A percentile compares a stretch with the other conserved stretches of the same genome.
Conservation (phyloP, 768 basidiomycete genomes). For the Collybia nuda region DNA sequence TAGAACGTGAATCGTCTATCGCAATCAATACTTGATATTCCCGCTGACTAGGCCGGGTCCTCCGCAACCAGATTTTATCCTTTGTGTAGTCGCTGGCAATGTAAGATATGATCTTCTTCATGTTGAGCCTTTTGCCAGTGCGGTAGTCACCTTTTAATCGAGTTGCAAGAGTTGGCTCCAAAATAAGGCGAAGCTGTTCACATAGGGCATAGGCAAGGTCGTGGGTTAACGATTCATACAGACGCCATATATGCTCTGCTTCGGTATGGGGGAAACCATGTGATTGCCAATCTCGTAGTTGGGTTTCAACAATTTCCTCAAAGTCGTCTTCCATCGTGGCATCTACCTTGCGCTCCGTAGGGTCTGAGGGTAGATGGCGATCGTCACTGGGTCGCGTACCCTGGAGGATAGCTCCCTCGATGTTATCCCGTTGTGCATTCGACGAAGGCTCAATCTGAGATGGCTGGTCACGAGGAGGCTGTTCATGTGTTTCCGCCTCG, state of each 20-base stretch:
- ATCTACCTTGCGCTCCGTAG: constrained; percentile 26
- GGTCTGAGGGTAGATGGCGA: constrained; percentile 20
- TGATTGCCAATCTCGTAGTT: constrained; percentile 61
- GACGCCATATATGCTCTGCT: constrained; percentile 84
- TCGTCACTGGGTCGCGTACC: constrained; percentile 20
- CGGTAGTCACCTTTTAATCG: constrained; percentile 96
- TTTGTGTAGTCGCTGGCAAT: constrained; percentile 99
- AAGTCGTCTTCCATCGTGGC: constrained; percentile 32
- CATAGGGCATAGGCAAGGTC: constrained; percentile 90
- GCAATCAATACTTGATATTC: constrained; percentile 96
- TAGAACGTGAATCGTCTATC: constrained; percentile 94
- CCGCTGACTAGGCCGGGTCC: constrained; percentile 89
- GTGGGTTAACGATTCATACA: constrained; percentile 88
- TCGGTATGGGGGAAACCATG: constrained; percentile 52
- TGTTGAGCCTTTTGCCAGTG: constrained; percentile 95
- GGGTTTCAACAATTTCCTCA: constrained; percentile 38
- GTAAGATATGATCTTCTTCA: constrained; percentile 98
- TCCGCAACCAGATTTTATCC: constrained; percentile 97
- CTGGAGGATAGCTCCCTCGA: constrained; percentile 51
- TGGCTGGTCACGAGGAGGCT: constrained; percentile 14
- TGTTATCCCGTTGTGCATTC: constrained; percentile 22
- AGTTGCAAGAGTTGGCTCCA: constrained; percentile 93
- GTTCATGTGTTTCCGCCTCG: constrained; percentile 24
- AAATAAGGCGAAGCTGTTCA: constrained; percentile 94
- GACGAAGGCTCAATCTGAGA: constrained; percentile 24